A percentile compares a stretch with the other conserved stretches of the same genome.
These are phyloP conservation scores for Xylaria sp. DNA, from an alignment of 2,329 filamentous ascomycete genomes.

Conservation along the genomic window DNA sequence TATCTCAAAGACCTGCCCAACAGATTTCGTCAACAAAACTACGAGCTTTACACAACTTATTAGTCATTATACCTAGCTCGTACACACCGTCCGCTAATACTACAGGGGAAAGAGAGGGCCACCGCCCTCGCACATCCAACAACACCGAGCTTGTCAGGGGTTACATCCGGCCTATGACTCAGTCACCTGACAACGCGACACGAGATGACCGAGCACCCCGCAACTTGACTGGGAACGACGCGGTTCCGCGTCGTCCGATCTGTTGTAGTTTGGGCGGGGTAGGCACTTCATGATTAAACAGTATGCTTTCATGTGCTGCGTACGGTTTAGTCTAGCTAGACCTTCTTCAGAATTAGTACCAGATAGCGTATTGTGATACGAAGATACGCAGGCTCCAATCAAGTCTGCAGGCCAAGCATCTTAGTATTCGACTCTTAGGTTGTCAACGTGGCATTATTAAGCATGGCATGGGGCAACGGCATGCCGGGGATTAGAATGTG, in stretches of 20 bases:
- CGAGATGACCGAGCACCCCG: conserved; percentile 7
- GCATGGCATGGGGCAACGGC: neutral
- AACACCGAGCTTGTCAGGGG: conserved; percentile 20
- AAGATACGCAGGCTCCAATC: neutral
- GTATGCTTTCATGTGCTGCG: neutral
- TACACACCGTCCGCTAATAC: neutral
- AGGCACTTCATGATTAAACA: neutral
- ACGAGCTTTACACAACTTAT: neutral
- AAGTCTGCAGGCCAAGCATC: conserved; percentile 9
- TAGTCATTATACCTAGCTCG: neutral
- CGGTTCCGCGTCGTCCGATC: neutral
- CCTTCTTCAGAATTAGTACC: neutral
- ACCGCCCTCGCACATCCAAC: conserved; percentile 6
- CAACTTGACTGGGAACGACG: neutral
- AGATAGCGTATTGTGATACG: neutral
- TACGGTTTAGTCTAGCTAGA: neutral
- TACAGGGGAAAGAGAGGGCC: neutral
- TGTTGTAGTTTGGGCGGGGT: neutral
- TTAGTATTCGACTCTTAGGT: neutral
- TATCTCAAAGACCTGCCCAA: conserved; percentile 20
- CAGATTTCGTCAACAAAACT: conserved; percentile 25
- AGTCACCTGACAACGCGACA: conserved; percentile 46
- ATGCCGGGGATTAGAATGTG: neutral
- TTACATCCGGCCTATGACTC: conserved; percentile 3
- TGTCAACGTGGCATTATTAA: neutral